These are phyloP conservation scores for Claviceps sp. DNA, from an alignment of 2,329 filamentous ascomycete species.

Conservation along the genomic window DNA sequence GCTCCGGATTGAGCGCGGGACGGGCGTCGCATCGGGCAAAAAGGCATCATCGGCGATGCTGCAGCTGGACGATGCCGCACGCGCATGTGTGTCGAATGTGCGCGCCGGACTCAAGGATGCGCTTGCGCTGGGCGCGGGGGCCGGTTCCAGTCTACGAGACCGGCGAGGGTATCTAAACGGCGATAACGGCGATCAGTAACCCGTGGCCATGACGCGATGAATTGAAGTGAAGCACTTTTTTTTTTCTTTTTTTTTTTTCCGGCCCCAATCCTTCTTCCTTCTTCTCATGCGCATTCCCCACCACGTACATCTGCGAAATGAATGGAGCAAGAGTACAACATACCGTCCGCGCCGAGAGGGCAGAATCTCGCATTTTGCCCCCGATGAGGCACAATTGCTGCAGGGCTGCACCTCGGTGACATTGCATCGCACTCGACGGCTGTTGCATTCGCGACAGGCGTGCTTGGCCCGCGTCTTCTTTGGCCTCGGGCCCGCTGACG, in stretches of 20 bases:
- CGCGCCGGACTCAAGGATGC: not conserved
- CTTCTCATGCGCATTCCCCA: too few relatives aligned
- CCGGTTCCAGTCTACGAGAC: conserved; percentile 9
- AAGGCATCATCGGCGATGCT: not conserved
- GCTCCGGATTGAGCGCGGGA: not conserved
- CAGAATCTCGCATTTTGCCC: conserved; percentile 17
- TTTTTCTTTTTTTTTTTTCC: not conserved
- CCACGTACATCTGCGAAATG: not conserved
- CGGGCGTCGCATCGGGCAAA: not conserved
- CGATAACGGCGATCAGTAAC: not conserved
- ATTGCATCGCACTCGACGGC: conserved; percentile 22
- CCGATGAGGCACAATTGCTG: conserved; percentile 16
- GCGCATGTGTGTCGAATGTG: not conserved
- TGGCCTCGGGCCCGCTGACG: conserved; percentile 12
- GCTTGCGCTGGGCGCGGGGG: not conserved
- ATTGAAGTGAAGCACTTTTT: not conserved
- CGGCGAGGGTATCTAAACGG: conserved; percentile 16
- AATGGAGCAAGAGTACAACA: not conserved
- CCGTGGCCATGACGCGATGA: not conserved
- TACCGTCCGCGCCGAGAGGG: conserved; percentile 22
- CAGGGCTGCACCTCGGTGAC: conserved; percentile 21
- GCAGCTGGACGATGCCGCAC: conserved; percentile 3
- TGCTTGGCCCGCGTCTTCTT: conserved; percentile 21
- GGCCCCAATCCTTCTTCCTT: too few relatives aligned
- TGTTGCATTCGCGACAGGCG: conserved; percentile 22